Conservation (phyloP, 441 rosid genomes). For the Pelargonium cotyledonis region DNA sequence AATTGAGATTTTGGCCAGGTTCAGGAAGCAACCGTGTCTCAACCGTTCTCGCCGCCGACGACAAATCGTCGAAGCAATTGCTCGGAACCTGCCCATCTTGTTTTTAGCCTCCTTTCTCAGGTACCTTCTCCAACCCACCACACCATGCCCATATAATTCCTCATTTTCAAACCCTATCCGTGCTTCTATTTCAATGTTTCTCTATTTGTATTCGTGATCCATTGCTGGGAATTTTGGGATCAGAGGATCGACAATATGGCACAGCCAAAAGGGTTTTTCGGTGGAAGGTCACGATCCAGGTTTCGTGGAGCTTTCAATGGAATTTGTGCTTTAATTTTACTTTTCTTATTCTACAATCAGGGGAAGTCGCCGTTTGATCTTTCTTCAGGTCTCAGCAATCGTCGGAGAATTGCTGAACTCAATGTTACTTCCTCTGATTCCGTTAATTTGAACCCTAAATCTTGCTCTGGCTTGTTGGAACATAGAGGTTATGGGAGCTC, state of each 20-base stretch:
- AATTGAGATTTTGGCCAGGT: too few relatives aligned
- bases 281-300: slow-evolving; percentile 5
- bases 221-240: neutral
- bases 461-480: slow-evolving; percentile 30
- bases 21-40: neutral
- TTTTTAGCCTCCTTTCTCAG: neutral
- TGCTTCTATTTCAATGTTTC: neutral
- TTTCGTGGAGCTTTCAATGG: slow-evolving; percentile 24
- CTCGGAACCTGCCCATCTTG: slow-evolving; percentile 2
- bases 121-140: neutral
- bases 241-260: neutral
- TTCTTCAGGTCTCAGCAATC: slow-evolving; percentile 15
- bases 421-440: neutral
- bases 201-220: neutral
- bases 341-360: slow-evolving; percentile 28
- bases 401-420: slow-evolving; percentile 21
- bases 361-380: slow-evolving; percentile 13
- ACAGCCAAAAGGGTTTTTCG: neutral
- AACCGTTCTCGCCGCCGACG: neutral
- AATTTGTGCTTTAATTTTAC: slow-evolving; percentile 22
- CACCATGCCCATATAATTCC: too few relatives aligned
- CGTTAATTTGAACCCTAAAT: slow-evolving; percentile 21
- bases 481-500: slow-evolving; percentile 23
- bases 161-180: too few relatives aligned
- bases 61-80: neutral